Evolutionary conservation across 495 filamentous ascomycete genomes (phyloP).

Genomic region (Aspergillus conjunctus): DNA sequence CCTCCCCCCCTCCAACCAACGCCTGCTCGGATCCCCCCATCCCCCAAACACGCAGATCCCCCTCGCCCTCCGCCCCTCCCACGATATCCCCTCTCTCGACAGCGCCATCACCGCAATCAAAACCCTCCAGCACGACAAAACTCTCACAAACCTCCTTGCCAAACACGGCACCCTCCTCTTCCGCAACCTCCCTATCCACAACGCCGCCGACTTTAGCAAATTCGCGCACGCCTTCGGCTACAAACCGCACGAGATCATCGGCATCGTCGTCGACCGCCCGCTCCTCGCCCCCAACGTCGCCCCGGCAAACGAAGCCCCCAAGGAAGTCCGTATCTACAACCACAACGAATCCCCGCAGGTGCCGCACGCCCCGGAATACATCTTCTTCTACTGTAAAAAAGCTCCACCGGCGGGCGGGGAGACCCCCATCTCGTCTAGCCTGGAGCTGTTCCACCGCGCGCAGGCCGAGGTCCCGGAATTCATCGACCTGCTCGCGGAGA

Average conservation of each 20-base stretch:
- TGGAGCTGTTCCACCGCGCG: conserved; percentile 52
- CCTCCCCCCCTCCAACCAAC: conserved; percentile 60
- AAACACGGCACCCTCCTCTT: conserved; percentile 39
- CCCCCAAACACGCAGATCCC: conserved; percentile 42
- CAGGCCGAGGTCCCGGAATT: conserved; percentile 53
- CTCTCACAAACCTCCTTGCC: conserved; percentile 64
- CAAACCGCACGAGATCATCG: conserved; percentile 57
- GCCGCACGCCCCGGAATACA: conserved; percentile 55
- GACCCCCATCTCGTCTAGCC: conserved; percentile 53
- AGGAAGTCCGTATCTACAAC: conserved; percentile 52
- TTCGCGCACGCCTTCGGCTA: conserved; percentile 59
- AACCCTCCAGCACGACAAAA: conserved; percentile 50
- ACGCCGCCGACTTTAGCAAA: conserved; percentile 47
- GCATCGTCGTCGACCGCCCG: conserved; percentile 54
- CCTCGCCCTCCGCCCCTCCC: conserved; percentile 42
- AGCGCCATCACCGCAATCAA: conserved; percentile 34
- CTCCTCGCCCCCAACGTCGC: conserved; percentile 55
- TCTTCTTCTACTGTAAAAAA: conserved; percentile 51
- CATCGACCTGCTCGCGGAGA: conserved; percentile 46
- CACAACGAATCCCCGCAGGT: conserved; percentile 59
- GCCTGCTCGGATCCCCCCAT: conserved; percentile 43
- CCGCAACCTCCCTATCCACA: conserved; percentile 36
- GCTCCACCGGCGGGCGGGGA: conserved; percentile 48
- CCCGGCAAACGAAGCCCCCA: conserved; percentile 55
- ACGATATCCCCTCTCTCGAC: conserved; percentile 30